Evolutionary conservation across 495 filamentous ascomycete genomes (phyloP), one percentile per base, ranked within the genome.

Genomic region (Chaetomium cochliodes): DNA sequence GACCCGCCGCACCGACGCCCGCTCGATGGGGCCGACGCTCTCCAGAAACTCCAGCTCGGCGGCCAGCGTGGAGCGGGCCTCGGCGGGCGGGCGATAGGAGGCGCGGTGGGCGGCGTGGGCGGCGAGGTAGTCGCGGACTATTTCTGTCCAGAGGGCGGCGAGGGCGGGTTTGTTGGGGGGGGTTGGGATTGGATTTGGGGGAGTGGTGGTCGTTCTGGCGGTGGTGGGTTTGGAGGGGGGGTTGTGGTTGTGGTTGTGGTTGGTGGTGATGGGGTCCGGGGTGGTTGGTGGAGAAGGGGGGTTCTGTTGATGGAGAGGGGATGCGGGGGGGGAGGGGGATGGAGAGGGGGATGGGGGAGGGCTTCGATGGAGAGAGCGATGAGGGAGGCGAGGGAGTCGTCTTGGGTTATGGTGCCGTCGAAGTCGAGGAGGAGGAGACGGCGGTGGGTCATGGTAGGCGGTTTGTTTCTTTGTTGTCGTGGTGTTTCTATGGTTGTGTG

Each of bases 371-470:
- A 54, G 20, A 55, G 46, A 20, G 64, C n/a, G 53, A 66, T 64
- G 49, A 77, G 58, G 50, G 59, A 33, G 66, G 63, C 37, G 59
- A 77, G 67, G 26, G 74, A 72, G 66, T 77, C 74, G 15, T 54
- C n/a, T 3, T 63, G 64, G 30, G 80, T 82, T 67, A 82, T 80
- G 33, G 80, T 82, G 56, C 77, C 78, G 72, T 82, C 80, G 56
- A 82, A 82, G 65, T 82, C 80, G 0, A 82, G 69, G 64, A 82
- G 72, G 64, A 82, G 67, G 67, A 81, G 75, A 62, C 15, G 72
- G 64, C 80, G 66, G 68, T 79, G 74, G 64, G 6, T 20, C 57
- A 59, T 37, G 33, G 33, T 37, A 8, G 33, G 33, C 9, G 33
- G 33, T 37, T 37, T 37, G 33, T 37, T 37, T 37, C 5, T 12